These are phyloP conservation scores for Globisporangium ultimum DNA, from an alignment of 352 stramenopile genomes.

Conservation along the genomic window DNA sequence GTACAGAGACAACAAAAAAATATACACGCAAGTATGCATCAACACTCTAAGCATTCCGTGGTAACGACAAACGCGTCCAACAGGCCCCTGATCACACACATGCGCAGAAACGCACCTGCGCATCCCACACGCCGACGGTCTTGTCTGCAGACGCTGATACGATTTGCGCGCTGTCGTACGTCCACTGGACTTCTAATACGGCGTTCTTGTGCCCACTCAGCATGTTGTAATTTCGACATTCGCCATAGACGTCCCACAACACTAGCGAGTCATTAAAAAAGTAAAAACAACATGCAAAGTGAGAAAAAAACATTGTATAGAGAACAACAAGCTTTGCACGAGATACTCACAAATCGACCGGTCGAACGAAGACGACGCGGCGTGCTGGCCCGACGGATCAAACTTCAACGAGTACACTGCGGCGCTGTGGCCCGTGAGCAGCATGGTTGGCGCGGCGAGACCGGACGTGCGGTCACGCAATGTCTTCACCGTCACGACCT, in stretches of 20 bases:
- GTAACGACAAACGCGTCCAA: no score
- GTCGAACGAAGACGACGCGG: slow-evolving; percentile 72
- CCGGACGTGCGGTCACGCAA: slow-evolving; percentile 61
- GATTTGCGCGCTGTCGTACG: slow-evolving; percentile 82
- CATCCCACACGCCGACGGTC: slow-evolving; percentile 86
- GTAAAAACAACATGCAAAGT: neutral
- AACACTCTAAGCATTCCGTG: no score
- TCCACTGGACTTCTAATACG: slow-evolving; percentile 92
- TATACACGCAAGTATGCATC: slow-evolving; percentile 15
- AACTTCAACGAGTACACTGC: slow-evolving; percentile 82
- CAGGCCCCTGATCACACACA: no score
- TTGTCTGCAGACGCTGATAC: slow-evolving; percentile 93
- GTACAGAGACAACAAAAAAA: slow-evolving; percentile 14
- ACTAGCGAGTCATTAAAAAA: slow-evolving; percentile 27
- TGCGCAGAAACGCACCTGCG: slow-evolving; percentile 23
- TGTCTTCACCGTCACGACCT: slow-evolving; percentile 51
- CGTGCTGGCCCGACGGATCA: slow-evolving; percentile 64
- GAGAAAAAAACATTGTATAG: no score
- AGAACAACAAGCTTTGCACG: neutral
- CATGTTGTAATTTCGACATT: slow-evolving; percentile 93
- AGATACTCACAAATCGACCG: slow-evolving; percentile 47
- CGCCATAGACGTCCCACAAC: slow-evolving; percentile 88
- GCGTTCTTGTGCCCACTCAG: slow-evolving; percentile 95
- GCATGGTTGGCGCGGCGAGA: slow-evolving; percentile 70
- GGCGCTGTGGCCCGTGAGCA: slow-evolving; percentile 72